Conservation (phyloP, 208 protist species). For the Crithidia thermophila region DNA sequence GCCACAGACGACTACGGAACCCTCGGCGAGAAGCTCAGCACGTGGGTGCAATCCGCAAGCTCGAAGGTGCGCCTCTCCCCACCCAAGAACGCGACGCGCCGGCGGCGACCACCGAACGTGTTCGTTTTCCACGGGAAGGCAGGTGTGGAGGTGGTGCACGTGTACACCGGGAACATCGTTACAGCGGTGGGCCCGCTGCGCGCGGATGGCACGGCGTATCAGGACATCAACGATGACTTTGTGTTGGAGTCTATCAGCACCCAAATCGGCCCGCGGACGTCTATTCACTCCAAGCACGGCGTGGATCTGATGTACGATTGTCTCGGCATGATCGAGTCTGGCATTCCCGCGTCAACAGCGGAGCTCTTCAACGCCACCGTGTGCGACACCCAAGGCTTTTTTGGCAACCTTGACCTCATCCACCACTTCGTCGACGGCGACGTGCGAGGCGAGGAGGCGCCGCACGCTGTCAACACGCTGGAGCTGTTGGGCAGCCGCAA, state of each 20-base stretch:
- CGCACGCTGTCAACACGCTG: constrained; percentile 57
- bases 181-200: constrained; percentile 71
- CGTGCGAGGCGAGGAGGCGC: constrained; percentile 45
- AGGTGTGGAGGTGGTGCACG: constrained; percentile 87
- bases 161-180: constrained; percentile 86
- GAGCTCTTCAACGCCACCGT: constrained; percentile 73
- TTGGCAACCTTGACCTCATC: constrained; percentile 78
- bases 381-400: constrained; percentile 82
- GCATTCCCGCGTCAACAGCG: constrained; percentile 50
- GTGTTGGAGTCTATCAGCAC: constrained; percentile 72
- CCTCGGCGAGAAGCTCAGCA: constrained; percentile 59
- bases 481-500: constrained; percentile 87
- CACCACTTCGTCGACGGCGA: constrained; percentile 83
- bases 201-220: constrained; percentile 57
- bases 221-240: constrained; percentile 91
- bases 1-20: constrained; percentile 72
- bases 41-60: not conserved
- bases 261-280: constrained; percentile 54
- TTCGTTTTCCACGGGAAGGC: constrained; percentile 80
- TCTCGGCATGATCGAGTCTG: constrained; percentile 65
- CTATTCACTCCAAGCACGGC: constrained; percentile 45
- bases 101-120: constrained; percentile 54
- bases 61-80: constrained; percentile 4
- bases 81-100: constrained; percentile 1
- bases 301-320: constrained; percentile 75